Conservation (phyloP, 1,139 yeast species). For the Sugiyamaella neomexicana region DNA sequence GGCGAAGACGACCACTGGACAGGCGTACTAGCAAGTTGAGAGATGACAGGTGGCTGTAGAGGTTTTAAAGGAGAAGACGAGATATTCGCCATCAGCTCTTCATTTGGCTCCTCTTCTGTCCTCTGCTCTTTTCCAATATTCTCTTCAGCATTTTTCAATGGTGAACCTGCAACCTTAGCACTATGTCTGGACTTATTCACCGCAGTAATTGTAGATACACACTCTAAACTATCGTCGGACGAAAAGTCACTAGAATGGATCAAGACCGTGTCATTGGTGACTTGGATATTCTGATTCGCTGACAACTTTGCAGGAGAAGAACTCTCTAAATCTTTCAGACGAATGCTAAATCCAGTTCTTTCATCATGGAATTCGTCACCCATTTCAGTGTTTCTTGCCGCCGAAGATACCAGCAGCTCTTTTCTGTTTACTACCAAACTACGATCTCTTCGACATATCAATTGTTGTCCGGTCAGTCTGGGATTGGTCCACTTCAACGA, state of each 20-base stretch:
- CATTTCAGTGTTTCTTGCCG: neutral
- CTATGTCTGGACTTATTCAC: neutral
- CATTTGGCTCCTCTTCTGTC: neutral
- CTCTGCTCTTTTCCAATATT: neutral
- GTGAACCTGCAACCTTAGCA: neutral
- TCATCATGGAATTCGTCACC: conserved; percentile 10
- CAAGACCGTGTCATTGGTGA: neutral
- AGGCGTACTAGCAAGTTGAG: conserved; percentile 15
- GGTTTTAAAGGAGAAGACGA: neutral
- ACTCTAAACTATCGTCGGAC: conserved; percentile 7
- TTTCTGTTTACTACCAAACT: conserved; percentile 10
- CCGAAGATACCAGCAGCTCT: conserved; percentile 3
- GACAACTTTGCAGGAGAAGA: conserved; percentile 7
- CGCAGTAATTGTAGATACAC: neutral
- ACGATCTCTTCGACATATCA: conserved; percentile 3
- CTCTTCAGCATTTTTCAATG: neutral
- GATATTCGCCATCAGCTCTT: neutral
- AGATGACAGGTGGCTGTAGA: neutral
- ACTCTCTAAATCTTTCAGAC: conserved; percentile 11
- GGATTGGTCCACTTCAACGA: conserved; percentile 6
- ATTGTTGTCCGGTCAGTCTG: neutral
- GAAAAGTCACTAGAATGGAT: conserved; percentile 13
- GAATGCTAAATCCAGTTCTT: conserved; percentile 6
- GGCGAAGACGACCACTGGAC: conserved; percentile 40
- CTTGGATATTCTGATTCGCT: no score